Evolutionary conservation across 345 rosid genomes (phyloP), one percentile per base, ranked within the genome.

Genomic region (Linum trigynum): DNA sequence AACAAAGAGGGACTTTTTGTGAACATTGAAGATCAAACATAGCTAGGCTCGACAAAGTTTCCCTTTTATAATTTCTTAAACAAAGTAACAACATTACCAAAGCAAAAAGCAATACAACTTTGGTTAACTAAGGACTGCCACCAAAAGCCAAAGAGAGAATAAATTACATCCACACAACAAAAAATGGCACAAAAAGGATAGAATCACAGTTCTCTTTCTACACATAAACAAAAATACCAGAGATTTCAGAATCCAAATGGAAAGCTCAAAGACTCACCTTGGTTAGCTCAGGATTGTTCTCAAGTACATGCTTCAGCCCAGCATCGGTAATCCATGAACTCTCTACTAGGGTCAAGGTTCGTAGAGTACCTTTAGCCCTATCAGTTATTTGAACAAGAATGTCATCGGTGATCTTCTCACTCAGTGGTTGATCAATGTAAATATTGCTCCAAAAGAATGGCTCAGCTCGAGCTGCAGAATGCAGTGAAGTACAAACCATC

Each of bases 331-430:
- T 79, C 86, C 77, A 81, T 12, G 83, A 60, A 72, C 98, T 90
- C 61, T 83, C 90, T 38, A 90, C 83, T 67, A 92, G 82, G 82
- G 85, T 89, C 80, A 92, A 77, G 79, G 87, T 83, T 67, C 76
- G 85, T 79, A 92, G 72, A 64, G 74, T 82, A n/a, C 96, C 94
- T 75, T 82, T 90, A 68, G 97, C 94, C 78, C 86, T 82, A 40
- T 75, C 74, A 62, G 89, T 72, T 70, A 90, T 65, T 67, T 82
- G 76, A 81, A 90, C 63, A 64, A 92, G 86, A 77, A 75, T 69
- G 70, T 91, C 96, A 66, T 94, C 97, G 0, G 95, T 94, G 23
- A 94, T 80, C 82, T 84, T 90, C 74, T 94, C 97, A 65, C 74
- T 94, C 80, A 86, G 71, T 0, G 99, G 97, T 53, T 80, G 91